These are phyloP conservation scores for Tylopilus intermedius DNA, from an alignment of 768 basidiomycete genomes.

Conservation along the genomic window DNA sequence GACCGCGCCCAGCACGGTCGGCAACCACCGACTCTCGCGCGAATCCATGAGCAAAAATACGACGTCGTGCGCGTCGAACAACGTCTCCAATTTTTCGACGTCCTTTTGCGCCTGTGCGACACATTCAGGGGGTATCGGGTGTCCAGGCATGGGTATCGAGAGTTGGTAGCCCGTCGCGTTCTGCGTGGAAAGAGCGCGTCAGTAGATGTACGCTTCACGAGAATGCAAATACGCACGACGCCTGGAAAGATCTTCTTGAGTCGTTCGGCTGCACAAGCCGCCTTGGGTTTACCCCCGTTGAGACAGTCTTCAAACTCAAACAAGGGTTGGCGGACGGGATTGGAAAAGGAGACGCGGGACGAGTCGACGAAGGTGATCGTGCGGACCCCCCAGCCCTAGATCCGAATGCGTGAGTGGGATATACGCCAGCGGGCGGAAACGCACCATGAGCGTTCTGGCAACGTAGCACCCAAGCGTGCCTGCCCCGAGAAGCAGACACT, in stretches of 20 bases:
- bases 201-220: neutral
- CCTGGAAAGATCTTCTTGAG: constrained; percentile 90
- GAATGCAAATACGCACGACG: constrained; percentile 52
- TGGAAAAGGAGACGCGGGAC: constrained; percentile 88
- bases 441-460: constrained; percentile 79
- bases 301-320: constrained; percentile 95
- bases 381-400: constrained; percentile 91
- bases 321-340: constrained; percentile 94
- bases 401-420: neutral
- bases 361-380: constrained; percentile 93
- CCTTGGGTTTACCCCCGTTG: constrained; percentile 90
- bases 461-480: constrained; percentile 98
- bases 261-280: constrained; percentile 79
- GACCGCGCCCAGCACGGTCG: constrained; percentile 78
- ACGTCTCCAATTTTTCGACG: constrained; percentile 64
- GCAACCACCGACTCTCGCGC: constrained; percentile 95
- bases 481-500: constrained; percentile 85
- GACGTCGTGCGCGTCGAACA: constrained; percentile 84
- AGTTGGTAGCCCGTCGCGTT: constrained; percentile 76
- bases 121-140: constrained; percentile 68
- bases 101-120: constrained; percentile 60
- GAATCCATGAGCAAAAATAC: constrained; percentile 97
- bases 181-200: constrained; percentile 35
- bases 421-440: neutral
- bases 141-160: constrained; percentile 95